Evolutionary conservation across 1,139 yeast genomes (phyloP), one percentile per base, ranked within the genome.

Genomic region (Suhomyces bokatorum): DNA sequence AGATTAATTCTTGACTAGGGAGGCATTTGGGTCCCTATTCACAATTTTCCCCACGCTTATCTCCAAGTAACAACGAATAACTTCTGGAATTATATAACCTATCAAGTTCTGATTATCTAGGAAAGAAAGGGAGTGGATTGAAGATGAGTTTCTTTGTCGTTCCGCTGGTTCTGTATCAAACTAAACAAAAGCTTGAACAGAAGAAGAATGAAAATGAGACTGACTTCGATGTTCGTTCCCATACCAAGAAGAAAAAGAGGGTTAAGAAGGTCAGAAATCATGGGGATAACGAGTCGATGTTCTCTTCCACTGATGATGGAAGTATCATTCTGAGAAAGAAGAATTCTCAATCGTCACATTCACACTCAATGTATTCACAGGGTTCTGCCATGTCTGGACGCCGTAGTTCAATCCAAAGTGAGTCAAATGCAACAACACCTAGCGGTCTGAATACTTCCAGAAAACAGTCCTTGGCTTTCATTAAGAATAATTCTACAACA

Each of bases 101-200:
- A 20, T 20, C 24, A 7, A 20, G 24, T 20, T 20, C 8, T 20
- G 24, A 20, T 4, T 4, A 5, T 6, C 24, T 6, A 20, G 24
- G 24, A 20, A n/a, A 20, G 24, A 5, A 20, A 20, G 24, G 24
- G 24, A 6, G 24, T 20, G 24, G 24, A 4, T 26, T n/a, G 22
- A 29, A 15, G 2, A 56, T 56, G 60, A 53, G 54, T 36, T 56
- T 44, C 47, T 55, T 51, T 28, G 53, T 52, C 16, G 57, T 55
- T 5, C 55, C 57, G 8, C 48, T 46, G 45, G 56, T 56, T 24
- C 52, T 50, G 48, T 54, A 51, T 40, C 60, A 56, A 45, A 53
- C 58, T 16, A 48, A 54, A 40, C 52, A 55, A 46, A 53, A 52
- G 44, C 47, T 56, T 11, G 48, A 51, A 10, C 45, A 51, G 35